phyloP scores from a whole-genome alignment of 2,329 filamentous ascomycete species.

The Fusarium zealandicum region DNA sequence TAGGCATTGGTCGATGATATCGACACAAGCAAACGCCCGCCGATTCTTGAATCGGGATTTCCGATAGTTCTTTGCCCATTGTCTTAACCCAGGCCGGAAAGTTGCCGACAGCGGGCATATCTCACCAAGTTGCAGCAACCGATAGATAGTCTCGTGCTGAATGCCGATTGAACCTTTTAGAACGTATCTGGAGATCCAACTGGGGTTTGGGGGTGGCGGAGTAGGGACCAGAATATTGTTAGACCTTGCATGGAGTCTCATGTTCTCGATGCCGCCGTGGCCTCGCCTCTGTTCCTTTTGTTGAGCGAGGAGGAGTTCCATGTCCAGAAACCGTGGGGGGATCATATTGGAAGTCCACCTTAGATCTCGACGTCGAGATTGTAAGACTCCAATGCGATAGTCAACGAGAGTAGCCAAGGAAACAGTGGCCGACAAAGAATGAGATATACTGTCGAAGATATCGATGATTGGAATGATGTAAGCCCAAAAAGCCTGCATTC shows the following conservation, averaged over 20 bases:
- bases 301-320: not conserved
- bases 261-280: not conserved
- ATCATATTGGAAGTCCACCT: not conserved
- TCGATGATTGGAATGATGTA: not conserved
- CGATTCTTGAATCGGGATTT: not conserved
- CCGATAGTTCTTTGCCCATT: not conserved
- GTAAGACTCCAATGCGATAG: not conserved
- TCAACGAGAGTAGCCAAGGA: not conserved
- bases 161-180: not conserved
- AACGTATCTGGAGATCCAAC: not conserved
- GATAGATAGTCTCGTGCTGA: not conserved
- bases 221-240: not conserved
- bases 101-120: not conserved
- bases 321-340: not conserved
- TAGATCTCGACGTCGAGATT: not conserved
- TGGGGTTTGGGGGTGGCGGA: not conserved
- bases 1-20: not conserved
- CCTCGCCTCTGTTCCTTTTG: not conserved
- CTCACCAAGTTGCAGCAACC: not conserved
- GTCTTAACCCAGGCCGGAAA: not conserved
- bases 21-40: not conserved
- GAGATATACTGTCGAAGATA: not conserved
- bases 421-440: not conserved
- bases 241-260: not conserved
- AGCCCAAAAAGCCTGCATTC: not conserved